These are phyloP conservation scores for Saururus chinensis DNA, from an alignment of 164 flowering plant species.

Conservation along the genomic window DNA sequence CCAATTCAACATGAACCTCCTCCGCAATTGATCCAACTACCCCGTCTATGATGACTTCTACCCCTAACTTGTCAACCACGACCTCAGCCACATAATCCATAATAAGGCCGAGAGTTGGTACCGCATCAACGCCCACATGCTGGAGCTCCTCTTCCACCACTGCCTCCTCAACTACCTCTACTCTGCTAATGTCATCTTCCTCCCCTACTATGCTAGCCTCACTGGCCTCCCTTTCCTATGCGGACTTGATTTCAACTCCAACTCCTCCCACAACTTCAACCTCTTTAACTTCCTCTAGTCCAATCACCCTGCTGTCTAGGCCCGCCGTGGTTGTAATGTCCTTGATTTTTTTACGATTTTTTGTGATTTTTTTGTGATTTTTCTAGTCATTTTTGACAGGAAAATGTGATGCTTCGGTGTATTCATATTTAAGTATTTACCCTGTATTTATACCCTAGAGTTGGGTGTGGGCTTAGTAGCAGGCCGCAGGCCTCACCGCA, in stretches of 20 bases:
- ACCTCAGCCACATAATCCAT: constrained; percentile 77
- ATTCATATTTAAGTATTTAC: too few relatives aligned
- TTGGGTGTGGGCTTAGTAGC: too few relatives aligned
- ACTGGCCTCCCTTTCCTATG: constrained; percentile 77
- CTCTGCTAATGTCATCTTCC: constrained; percentile 46
- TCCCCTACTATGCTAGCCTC: constrained; percentile 59
- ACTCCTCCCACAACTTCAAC: constrained; percentile 47
- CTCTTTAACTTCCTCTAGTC: constrained; percentile 29
- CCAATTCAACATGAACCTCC: constrained; percentile 67
- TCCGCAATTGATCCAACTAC: constrained; percentile 51
- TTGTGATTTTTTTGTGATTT: too few relatives aligned
- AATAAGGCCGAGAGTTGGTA: constrained; percentile 72
- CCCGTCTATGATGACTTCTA: constrained; percentile 60
- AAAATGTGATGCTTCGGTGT: too few relatives aligned
- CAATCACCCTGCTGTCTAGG: constrained; percentile 43
- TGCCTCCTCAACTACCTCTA: constrained; percentile 89
- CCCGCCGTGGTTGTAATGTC: too few relatives aligned
- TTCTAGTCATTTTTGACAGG: too few relatives aligned
- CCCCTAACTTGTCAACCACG: constrained; percentile 66
- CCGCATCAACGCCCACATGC: constrained; percentile 67
- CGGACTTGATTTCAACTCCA: constrained; percentile 42
- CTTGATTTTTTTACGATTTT: too few relatives aligned
- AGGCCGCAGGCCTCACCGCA: too few relatives aligned
- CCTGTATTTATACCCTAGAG: too few relatives aligned
- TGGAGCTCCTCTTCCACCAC: constrained; percentile 82